Base-by-base conservation (phyloP, 1,139 yeast genomes). In the Geotrichum fermentans region DNA sequence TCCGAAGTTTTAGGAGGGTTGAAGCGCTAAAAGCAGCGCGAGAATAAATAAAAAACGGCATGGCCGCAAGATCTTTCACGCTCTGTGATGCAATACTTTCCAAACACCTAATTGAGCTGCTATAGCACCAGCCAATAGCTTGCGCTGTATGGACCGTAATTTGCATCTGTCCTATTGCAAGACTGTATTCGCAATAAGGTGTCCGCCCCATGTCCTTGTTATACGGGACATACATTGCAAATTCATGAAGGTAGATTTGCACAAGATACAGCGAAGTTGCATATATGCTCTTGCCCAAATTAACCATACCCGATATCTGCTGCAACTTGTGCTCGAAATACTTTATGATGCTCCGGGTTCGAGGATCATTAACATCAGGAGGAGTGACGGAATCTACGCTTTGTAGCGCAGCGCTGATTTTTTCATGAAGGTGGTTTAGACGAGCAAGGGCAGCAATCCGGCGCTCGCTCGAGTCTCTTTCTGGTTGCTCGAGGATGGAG, bases 241-340 rank as follows among this genome's bases (percentile, higher is more conserved):
- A 80, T 61, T 82, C 94, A 63, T 83, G 84, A 17, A 87, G 67
- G 60, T 80, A 83, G 0, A 92, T 90, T 57, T 83, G 87, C 13
- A 84, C 80, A 0, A 92, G 77, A 56, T 77, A 77, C 14, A 47
- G 17, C n/a, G 32, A 20, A 6, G 48, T 35, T 2, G 30, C 18
- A 29, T 30, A 47, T 13, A 41, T 10, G 16, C 21, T 36, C 16
- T 48, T 46, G 2, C 37, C 36, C n/a, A 38, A 18, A 8, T 32
- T 28, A n/a, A 17, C 43, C 18, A 26, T 18, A 7, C 32, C 36
- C 7, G 37, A 22, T 6, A 45, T 17, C 10, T 20, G 22, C 7
- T 30, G 35, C 33, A 62, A 52, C 24, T 59, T 52, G 13, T 46
- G 43, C 21, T 61, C 64, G 49, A 63, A 63, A 36, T 58, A 55